Percentiles rank a stretch among this genome's conserved stretches.
phyloP scores from a whole-genome alignment of 805 yeast genomes.

The Pichia cabralensis region DNA sequence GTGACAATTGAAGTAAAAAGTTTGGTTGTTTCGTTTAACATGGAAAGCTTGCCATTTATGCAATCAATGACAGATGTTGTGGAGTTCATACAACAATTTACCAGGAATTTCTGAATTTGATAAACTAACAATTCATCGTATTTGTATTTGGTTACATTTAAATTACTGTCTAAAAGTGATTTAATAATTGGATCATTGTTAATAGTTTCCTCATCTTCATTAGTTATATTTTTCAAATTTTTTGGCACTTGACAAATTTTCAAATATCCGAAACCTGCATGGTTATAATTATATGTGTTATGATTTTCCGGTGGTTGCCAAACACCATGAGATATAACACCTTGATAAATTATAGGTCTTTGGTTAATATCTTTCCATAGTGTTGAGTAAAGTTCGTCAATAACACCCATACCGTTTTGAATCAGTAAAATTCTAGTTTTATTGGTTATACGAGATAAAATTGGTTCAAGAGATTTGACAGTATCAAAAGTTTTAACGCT shows the following conservation, averaged over 20 bases:
- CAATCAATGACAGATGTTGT: constrained; percentile 71
- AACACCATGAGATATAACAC: constrained; percentile 79
- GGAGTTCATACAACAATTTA: constrained; percentile 80
- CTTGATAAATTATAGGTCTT: constrained; percentile 58
- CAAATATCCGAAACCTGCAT: constrained; percentile 66
- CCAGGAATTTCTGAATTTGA: constrained; percentile 67
- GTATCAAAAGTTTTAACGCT: constrained; percentile 80
- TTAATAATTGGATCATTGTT: constrained; percentile 16
- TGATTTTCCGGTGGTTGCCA: constrained; percentile 29
- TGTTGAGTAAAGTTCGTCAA: constrained; percentile 37
- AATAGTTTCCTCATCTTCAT: constrained; percentile 8
- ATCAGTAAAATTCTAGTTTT: constrained; percentile 52
- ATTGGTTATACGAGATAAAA: constrained; percentile 36
- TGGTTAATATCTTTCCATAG: constrained; percentile 40
- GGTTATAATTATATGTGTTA: constrained; percentile 37
- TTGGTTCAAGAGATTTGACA: constrained; percentile 46
- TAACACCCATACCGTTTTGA: constrained; percentile 83
- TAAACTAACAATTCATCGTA: constrained; percentile 38
- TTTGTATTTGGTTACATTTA: constrained; percentile 24
- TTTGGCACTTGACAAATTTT: constrained; percentile 49
- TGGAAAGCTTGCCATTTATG: constrained; percentile 62
- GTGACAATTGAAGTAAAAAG: constrained; percentile 33
- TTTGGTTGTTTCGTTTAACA: constrained; percentile 25
- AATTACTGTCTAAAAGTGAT: constrained; percentile 19
- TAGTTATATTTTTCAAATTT: constrained; percentile 9